Conservation (phyloP, 805 yeast species). For the Scheffersomyces ergatensis region DNA sequence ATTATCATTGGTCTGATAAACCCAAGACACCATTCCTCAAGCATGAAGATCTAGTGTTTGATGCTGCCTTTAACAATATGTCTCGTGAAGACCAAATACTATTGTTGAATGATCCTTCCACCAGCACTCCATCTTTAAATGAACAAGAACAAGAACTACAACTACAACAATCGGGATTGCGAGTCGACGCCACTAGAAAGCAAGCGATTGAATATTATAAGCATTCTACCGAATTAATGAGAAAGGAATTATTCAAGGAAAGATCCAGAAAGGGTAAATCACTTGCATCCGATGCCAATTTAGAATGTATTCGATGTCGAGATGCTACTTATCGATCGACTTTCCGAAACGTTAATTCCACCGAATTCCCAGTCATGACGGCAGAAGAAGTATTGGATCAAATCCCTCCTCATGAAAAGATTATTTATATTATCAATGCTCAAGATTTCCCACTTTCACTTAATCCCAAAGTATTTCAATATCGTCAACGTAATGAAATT, state of each 20-base stretch:
- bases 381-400: conserved; percentile 15
- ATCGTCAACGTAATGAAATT: conserved; percentile 30
- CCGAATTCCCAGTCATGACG: conserved; percentile 29
- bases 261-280: neutral
- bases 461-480: conserved; percentile 30
- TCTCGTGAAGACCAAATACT: conserved; percentile 24
- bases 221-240: neutral
- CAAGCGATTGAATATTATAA: neutral
- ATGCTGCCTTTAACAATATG: conserved; percentile 13
- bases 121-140: neutral
- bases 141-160: too few relatives aligned
- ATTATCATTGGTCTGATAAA: conserved; percentile 17
- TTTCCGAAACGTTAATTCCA: conserved; percentile 22
- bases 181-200: neutral
- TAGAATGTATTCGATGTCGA: conserved; percentile 56
- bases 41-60: conserved; percentile 23
- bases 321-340: conserved; percentile 46
- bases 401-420: conserved; percentile 44
- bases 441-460: conserved; percentile 71
- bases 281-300: neutral
- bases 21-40: conserved; percentile 6
- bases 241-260: neutral
- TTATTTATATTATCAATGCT: conserved; percentile 64
- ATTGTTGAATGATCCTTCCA: conserved; percentile 20
- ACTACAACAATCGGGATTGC: too few relatives aligned